Conservation (phyloP, 1,139 yeast species). For the Hansenula anomala region DNA sequence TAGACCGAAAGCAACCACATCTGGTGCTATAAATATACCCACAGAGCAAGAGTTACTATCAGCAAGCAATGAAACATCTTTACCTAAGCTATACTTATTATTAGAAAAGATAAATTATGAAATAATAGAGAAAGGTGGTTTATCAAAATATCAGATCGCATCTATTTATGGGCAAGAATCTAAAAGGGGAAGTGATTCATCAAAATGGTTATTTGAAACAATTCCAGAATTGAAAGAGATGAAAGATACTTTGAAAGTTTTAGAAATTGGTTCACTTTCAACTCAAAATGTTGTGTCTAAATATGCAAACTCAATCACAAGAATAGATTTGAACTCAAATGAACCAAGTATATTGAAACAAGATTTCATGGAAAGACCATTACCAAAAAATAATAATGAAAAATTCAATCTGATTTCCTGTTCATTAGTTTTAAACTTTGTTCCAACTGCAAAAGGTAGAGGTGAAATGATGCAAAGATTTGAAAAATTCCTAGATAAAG, state of each 20-base stretch:
- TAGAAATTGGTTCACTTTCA: constrained; percentile 82
- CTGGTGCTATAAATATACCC: constrained; percentile 6
- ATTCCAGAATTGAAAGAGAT: constrained; percentile 18
- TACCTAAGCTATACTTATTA: constrained; percentile 19
- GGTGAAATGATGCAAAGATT: constrained; percentile 75
- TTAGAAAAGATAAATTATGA: constrained; percentile 59
- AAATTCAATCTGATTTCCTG: constrained; percentile 69
- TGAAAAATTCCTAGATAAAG: constrained; percentile 45
- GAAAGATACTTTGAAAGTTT: constrained; percentile 33
- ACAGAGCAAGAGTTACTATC: constrained; percentile 17
- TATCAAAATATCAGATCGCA: constrained; percentile 77
- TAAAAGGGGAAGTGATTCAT: constrained; percentile 86
- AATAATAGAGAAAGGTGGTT: constrained; percentile 59
- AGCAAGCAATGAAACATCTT: constrained; percentile 9
- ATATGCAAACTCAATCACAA: constrained; percentile 25
- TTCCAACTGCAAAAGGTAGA: constrained; percentile 62
- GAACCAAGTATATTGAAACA: constrained; percentile 67
- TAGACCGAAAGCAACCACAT: too few relatives aligned
- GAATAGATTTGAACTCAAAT: constrained; percentile 82
- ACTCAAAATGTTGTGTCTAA: constrained; percentile 62
- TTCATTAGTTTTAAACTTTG: constrained; percentile 84
- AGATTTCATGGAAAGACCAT: constrained; percentile 77
- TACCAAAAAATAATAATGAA: constrained; percentile 42
- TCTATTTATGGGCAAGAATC: constrained; percentile 78
- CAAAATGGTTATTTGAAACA: constrained; percentile 64